A percentile compares a stretch with the other conserved stretches of the same genome.
These are phyloP conservation scores for Westerdykella ornata DNA, from an alignment of 2,329 filamentous ascomycete genomes.

Conservation along the genomic window DNA sequence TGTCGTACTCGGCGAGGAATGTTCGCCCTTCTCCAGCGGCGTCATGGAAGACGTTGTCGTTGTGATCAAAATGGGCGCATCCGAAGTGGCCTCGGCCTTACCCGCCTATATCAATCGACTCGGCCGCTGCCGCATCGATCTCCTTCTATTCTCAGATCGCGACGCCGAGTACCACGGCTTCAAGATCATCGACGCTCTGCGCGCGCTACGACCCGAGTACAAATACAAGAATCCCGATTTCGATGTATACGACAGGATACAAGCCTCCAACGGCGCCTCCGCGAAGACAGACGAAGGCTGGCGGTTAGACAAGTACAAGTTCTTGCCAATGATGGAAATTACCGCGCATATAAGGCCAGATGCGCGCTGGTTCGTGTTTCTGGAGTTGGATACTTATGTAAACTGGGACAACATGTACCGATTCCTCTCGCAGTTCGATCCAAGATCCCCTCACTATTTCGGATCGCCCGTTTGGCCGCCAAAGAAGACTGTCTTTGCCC, in stretches of 20 bases:
- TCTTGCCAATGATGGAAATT: conserved; percentile 50
- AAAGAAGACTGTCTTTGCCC: conserved; percentile 36
- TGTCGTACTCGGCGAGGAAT: conserved; percentile 25
- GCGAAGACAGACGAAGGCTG: conserved; percentile 48
- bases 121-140: conserved; percentile 50
- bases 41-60: conserved; percentile 46
- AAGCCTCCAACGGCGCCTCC: conserved; percentile 31
- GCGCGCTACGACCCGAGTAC: conserved; percentile 39
- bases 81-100: conserved; percentile 51
- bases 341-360: conserved; percentile 35
- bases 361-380: conserved; percentile 33
- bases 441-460: conserved; percentile 35
- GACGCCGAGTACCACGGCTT: conserved; percentile 47
- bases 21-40: conserved; percentile 28
- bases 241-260: conserved; percentile 44
- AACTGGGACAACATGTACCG: conserved; percentile 38
- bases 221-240: conserved; percentile 45
- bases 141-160: conserved; percentile 54
- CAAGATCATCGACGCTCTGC: conserved; percentile 45
- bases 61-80: conserved; percentile 53
- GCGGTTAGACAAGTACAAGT: conserved; percentile 55
- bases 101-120: conserved; percentile 51
- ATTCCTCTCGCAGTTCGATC: conserved; percentile 36
- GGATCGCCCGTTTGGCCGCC: conserved; percentile 35
- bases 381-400: conserved; percentile 36